A percentile compares a stretch with the other conserved stretches of the same genome.
Evolutionary conservation across 176 grass and related monocot species (phyloP).

Genomic region (Coix lacrymajobi): DNA sequence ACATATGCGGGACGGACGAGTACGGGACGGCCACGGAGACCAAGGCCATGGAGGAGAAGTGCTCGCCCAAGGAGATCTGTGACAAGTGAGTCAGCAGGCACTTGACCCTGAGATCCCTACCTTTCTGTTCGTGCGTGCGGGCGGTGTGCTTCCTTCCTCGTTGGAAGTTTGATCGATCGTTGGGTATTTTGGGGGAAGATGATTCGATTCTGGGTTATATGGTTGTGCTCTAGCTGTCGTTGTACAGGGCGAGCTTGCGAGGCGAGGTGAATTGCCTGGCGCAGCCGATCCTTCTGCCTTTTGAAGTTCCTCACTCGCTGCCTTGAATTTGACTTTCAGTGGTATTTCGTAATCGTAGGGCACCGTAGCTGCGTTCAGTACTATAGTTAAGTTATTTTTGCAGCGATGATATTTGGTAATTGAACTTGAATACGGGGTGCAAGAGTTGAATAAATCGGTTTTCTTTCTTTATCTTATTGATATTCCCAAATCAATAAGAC

Average conservation of each 20-base stretch:
- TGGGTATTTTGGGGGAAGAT: neutral
- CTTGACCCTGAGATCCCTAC: neutral
- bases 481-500: neutral
- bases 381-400: neutral
- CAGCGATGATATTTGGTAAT: neutral
- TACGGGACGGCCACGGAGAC: slow-evolving; percentile 93
- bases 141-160: neutral
- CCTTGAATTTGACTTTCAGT: neutral
- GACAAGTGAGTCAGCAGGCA: slow-evolving; percentile 51
- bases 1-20: slow-evolving; percentile 86
- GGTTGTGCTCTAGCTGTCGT: neutral
- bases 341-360: neutral
- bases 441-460: too few species aligned
- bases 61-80: slow-evolving; percentile 62
- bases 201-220: neutral
- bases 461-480: neutral
- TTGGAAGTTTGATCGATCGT: neutral
- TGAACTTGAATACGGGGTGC: neutral
- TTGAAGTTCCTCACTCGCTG: neutral
- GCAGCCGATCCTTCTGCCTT: neutral
- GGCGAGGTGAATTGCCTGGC: neutral
- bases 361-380: neutral
- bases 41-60: slow-evolving; percentile 82
- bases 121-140: neutral
- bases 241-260: neutral